phyloP scores from a whole-genome alignment of 2,329 filamentous ascomycete genomes.

The Cadophora luteo-olivacea region DNA sequence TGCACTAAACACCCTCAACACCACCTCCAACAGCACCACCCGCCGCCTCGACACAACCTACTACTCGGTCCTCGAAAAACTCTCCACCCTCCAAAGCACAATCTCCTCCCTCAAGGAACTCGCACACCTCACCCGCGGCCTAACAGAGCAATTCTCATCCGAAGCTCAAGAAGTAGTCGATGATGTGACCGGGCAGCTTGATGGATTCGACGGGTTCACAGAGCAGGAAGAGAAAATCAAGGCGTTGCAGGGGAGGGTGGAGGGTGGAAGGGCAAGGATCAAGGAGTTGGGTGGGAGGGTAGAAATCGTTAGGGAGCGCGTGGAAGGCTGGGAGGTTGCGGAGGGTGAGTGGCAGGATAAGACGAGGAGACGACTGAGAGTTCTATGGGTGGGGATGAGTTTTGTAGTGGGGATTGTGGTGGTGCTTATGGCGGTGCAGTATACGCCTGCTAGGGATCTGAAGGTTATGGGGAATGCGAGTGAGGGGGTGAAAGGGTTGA shows the following conservation, averaged over 20 bases:
- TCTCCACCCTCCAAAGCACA: constrained; percentile 67
- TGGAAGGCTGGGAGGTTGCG: constrained; percentile 71
- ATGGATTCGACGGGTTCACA: constrained; percentile 66
- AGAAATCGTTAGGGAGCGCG: constrained; percentile 65
- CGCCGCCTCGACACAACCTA: constrained; percentile 76
- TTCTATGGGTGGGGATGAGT: constrained; percentile 67
- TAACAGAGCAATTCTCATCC: constrained; percentile 63
- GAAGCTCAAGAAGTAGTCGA: constrained; percentile 64
- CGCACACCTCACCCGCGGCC: constrained; percentile 63
- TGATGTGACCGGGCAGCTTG: constrained; percentile 62
- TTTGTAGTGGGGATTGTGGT: constrained; percentile 57
- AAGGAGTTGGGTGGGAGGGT: constrained; percentile 67
- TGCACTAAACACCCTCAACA: constrained; percentile 60
- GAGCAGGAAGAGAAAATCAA: constrained; percentile 69
- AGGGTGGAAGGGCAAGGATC: constrained; percentile 64
- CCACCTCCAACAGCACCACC: constrained; percentile 67
- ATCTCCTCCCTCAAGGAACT: constrained; percentile 71
- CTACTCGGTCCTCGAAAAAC: constrained; percentile 74
- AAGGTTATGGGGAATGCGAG: background rate
- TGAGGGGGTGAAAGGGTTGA: constrained; percentile 25
- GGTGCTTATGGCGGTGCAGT: constrained; percentile 50
- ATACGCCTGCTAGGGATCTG: constrained; percentile 30
- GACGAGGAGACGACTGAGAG: constrained; percentile 66
- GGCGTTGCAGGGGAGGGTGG: constrained; percentile 66
- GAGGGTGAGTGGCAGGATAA: constrained; percentile 73